Base-by-base conservation (phyloP, 495 filamentous ascomycete species). In the Lindgomyces ingoldianus region DNA sequence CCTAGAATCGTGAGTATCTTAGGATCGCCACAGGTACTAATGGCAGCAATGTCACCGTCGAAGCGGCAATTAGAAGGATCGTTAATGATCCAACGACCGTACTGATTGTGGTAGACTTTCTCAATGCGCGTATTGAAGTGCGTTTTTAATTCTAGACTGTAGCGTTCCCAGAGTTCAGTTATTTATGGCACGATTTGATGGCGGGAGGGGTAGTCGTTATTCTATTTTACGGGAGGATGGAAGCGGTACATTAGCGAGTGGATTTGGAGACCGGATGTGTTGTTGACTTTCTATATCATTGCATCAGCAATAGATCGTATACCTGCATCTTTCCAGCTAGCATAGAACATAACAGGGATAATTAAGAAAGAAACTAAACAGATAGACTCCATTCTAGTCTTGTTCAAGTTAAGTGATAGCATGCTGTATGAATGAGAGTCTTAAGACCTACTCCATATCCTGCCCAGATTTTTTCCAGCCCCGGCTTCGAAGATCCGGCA, bases 391-490 rank as follows among this genome's bases (percentile, higher is more conserved):
- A 1, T 44, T 45, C 71, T 51, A 72, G 69, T 16, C 42, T 18
- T n/a, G 42, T 4, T 19, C 26, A 39, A 57, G n/a, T 22, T 29
- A 39, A 27, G 18, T 56, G 12, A 22, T 22, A 24, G 25, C 18
- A 21, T 36, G 19, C n/a, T n/a, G n/a, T n/a, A n/a, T n/a, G n/a
- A n/a, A n/a, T n/a, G n/a, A n/a, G n/a, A n/a, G n/a, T n/a, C n/a
- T n/a, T n/a, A n/a, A n/a, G n/a, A n/a, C n/a, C n/a, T 88, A 72
- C 86, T 90, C 90, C 91, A 96, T 36, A 95, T 95, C 1, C 91
- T 91, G 47, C 91, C 91, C 2, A 93, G 65, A 26, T 82, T 79
- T 6, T 86, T 78, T 57, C 82, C 77, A 3, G 80, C 67, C 25
- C 89, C 85, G 1, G 83, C 81, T 70, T 94, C 91, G 65, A 95